Evolutionary conservation across 305 asterid species (phyloP).

Genomic region (Ajuga reptans): DNA sequence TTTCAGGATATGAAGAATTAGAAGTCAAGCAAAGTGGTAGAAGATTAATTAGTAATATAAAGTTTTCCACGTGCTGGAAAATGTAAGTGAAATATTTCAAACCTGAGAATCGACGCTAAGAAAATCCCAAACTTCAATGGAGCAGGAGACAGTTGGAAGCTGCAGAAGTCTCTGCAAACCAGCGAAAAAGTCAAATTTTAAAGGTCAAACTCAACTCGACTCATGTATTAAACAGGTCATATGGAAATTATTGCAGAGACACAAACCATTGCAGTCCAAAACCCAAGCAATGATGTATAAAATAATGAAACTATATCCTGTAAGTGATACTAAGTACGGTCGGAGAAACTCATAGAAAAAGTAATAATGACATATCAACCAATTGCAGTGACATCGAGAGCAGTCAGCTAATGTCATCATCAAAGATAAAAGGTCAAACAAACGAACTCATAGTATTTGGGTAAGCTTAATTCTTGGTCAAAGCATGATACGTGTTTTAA

Average conservation of each 20-base stretch:
- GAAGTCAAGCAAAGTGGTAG: slow-evolving; percentile 19
- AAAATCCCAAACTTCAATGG: slow-evolving; percentile 98
- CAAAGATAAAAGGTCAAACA: background rate
- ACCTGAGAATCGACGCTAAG: slow-evolving; percentile 99
- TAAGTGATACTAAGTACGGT: background rate
- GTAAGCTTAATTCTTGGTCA: background rate
- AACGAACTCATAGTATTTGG: background rate
- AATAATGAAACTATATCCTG: background rate
- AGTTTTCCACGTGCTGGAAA: slow-evolving; percentile 4
- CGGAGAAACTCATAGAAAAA: background rate
- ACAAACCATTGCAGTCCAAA: background rate
- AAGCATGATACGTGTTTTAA: background rate
- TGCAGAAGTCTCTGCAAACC: slow-evolving; percentile 75
- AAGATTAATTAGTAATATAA: slow-evolving; percentile 14
- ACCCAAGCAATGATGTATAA: background rate
- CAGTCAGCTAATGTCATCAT: background rate
- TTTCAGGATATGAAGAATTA: slow-evolving; percentile 13
- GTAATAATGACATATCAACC: background rate
- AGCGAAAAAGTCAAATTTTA: slow-evolving; percentile 21
- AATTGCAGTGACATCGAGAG: background rate
- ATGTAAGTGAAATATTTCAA: slow-evolving; percentile 22
- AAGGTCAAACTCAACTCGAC: slow-evolving; percentile 6
- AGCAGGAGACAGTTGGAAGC: slow-evolving; percentile 77
- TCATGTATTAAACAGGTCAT: background rate
- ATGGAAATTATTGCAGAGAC: slow-evolving; percentile 11